These are phyloP conservation scores for Serendipita vermifera DNA, from an alignment of 768 basidiomycete genomes.

Conservation along the genomic window DNA sequence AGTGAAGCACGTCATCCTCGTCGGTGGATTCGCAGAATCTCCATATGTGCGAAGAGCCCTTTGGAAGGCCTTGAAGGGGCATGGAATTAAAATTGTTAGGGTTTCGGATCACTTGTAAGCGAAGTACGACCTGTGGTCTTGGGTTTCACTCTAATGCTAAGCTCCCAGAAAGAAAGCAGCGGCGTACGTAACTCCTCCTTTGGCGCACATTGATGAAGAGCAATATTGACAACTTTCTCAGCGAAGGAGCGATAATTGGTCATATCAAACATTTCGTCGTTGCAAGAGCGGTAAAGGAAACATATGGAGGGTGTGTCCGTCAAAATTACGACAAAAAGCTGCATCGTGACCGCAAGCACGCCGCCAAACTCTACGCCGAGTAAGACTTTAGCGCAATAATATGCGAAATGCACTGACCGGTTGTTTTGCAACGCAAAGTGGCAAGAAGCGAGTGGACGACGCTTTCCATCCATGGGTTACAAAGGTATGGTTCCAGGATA, in stretches of 20 bases:
- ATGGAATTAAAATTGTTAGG: neutral
- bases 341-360: no score
- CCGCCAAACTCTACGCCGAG: no score
- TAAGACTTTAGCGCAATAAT: no score
- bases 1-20: slow-evolving; percentile 3
- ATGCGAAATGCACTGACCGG: no score
- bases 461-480: no score
- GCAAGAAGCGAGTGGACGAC: no score
- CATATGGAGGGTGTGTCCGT: no score
- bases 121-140: neutral
- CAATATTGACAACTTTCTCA: neutral
- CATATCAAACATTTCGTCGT: neutral
- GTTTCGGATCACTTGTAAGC: slow-evolving; percentile 1
- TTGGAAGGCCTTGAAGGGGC: neutral
- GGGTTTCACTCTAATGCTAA: neutral
- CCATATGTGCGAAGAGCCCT: neutral
- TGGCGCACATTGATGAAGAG: no score
- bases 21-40: slow-evolving; percentile 11
- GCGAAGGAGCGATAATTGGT: neutral
- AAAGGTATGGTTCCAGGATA: no score
- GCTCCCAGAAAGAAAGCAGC: slow-evolving; percentile 4
- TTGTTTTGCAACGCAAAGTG: no score
- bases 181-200: neutral
- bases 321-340: neutral
- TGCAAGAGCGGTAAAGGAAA: no score